Evolutionary conservation across 73 alveolate genomes (phyloP).

Genomic region (Breviolum minutum): DNA sequence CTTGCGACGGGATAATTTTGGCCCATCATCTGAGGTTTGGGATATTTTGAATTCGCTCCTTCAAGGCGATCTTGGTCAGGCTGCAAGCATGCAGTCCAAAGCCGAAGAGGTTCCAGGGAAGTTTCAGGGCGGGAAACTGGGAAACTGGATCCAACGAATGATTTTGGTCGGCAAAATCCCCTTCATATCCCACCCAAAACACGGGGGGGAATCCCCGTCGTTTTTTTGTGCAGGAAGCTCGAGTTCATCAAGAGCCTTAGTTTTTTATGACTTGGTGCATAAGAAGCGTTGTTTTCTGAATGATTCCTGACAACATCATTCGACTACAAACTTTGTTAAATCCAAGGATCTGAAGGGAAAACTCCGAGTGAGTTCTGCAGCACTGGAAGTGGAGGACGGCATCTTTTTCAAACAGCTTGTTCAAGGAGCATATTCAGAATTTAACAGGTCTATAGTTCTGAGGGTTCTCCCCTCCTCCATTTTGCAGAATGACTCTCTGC

Average conservation of each 20-base stretch:
- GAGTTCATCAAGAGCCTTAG: constrained; percentile 63
- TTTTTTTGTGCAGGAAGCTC: constrained; percentile 26
- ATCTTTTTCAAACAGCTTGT: no score
- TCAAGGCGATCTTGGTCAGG: constrained; percentile 51
- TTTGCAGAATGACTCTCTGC: no score
- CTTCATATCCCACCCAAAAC: not conserved
- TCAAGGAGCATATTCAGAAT: no score
- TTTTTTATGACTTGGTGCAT: not conserved
- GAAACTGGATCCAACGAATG: not conserved
- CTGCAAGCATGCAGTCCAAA: constrained; percentile 55
- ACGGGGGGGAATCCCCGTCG: not conserved
- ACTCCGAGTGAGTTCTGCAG: constrained; percentile 77
- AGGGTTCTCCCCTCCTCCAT: no score
- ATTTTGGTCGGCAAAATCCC: not conserved
- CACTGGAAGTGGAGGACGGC: constrained; percentile 70
- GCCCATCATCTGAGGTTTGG: constrained; percentile 29
- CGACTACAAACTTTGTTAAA: not conserved
- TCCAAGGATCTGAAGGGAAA: constrained; percentile 65
- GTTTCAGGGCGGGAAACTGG: not conserved
- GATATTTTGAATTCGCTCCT: constrained; percentile 16
- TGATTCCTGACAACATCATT: no score
- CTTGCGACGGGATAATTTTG: no score
- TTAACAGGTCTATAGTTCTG: no score
- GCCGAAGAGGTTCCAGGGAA: constrained; percentile 58
- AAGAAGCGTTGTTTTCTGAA: no score